Conservation (phyloP, 768 basidiomycete species). For the Amanita pallidorosea region DNA sequence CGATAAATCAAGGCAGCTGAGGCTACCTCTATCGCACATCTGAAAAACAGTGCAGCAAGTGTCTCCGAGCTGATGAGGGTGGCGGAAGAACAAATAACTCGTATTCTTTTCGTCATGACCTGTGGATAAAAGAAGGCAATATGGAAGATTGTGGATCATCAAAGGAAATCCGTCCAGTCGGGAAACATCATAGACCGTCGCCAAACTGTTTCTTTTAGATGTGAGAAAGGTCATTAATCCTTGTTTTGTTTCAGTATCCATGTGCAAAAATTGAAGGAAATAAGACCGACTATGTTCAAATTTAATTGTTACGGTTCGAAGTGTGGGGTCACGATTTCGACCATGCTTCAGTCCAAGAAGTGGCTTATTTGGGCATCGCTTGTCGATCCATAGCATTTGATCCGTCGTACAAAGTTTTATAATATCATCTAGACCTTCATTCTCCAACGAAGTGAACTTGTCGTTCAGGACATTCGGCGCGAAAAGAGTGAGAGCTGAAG, state of each 20-base stretch:
- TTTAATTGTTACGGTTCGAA: constrained; percentile 30
- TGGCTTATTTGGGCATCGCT: constrained; percentile 44
- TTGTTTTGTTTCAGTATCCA: constrained; percentile 1
- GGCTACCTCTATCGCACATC: constrained; percentile 34
- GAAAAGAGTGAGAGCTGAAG: constrained; percentile 21
- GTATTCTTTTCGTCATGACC: constrained; percentile 14
- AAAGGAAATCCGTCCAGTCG: constrained; percentile 27
- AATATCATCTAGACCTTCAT: constrained; percentile 28
- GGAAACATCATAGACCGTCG: constrained; percentile 57
- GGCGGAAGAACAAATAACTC: constrained; percentile 24
- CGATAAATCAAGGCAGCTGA: constrained; percentile 32
- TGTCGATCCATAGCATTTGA: constrained; percentile 62
- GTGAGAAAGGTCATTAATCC: constrained; percentile 48
- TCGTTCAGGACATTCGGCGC: constrained; percentile 21
- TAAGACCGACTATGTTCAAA: constrained; percentile 22
- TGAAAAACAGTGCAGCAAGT: constrained; percentile 28
- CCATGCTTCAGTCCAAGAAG: constrained; percentile 53
- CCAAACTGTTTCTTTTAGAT: constrained; percentile 45
- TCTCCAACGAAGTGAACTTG: constrained; percentile 45
- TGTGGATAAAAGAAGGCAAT: constrained; percentile 24
- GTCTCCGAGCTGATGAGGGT: constrained; percentile 15
- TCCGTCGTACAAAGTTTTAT: constrained; percentile 49
- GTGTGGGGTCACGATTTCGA: constrained; percentile 48
- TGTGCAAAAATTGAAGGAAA: background rate
- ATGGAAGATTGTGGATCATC: constrained; percentile 34